Percentiles rank a stretch among this genome's conserved stretches.
phyloP scores from a whole-genome alignment of 1,139 yeast species.

The Saccharomycopsis crataegensis region DNA sequence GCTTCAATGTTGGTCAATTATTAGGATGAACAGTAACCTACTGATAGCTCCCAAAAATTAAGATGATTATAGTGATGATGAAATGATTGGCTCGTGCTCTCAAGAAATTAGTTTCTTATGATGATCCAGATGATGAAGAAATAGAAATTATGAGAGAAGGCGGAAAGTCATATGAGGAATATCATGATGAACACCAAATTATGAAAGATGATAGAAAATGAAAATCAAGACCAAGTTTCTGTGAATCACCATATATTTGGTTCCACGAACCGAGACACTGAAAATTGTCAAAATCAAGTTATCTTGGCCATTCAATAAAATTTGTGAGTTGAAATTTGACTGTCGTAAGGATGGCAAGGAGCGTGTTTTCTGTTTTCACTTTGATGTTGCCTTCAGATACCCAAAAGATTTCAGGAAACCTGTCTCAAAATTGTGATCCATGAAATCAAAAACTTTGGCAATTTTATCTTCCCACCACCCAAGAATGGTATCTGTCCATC shows the following conservation, averaged over 20 bases:
- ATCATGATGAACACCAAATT: neutral
- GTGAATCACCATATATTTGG: conserved; percentile 21
- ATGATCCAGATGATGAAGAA: conserved; percentile 92
- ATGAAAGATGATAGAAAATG: conserved; percentile 32
- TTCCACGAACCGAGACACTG: conserved; percentile 51
- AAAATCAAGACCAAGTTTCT: conserved; percentile 20
- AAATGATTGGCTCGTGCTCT: conserved; percentile 49
- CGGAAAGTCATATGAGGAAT: conserved; percentile 49
- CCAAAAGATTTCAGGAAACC: conserved; percentile 84
- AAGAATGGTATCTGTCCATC: conserved; percentile 51
- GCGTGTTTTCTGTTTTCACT: conserved; percentile 90
- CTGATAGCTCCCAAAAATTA: conserved; percentile 32
- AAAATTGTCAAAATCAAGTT: conserved; percentile 80
- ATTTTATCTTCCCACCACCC: conserved; percentile 82
- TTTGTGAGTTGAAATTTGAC: conserved; percentile 83
- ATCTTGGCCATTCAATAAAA: conserved; percentile 60
- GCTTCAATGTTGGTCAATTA: conserved; percentile 58
- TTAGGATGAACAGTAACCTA: conserved; percentile 41
- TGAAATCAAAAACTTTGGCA: conserved; percentile 83
- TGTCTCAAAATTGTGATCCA: conserved; percentile 88
- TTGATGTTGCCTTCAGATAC: conserved; percentile 79
- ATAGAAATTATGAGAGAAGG: conserved; percentile 80
- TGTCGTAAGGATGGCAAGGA: conserved; percentile 79
- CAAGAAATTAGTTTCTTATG: conserved; percentile 87
- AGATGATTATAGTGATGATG: conserved; percentile 68